Conservation (phyloP, 2,329 filamentous ascomycete species). For the Pseudonectria foliicola region DNA sequence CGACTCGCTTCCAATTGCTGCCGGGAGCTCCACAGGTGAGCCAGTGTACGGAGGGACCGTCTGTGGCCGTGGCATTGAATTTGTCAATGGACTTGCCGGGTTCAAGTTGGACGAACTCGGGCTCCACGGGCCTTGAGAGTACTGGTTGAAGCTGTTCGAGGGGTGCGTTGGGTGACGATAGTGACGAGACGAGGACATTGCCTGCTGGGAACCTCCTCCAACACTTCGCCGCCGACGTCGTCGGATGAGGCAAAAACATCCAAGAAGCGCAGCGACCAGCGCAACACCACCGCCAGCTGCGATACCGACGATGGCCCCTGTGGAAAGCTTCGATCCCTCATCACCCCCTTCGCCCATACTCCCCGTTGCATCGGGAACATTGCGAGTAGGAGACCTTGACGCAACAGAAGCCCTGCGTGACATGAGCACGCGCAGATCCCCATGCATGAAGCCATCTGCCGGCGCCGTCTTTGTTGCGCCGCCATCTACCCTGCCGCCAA, state of each 20-base stretch:
- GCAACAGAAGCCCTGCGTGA: constrained; percentile 39
- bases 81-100: constrained; percentile 11
- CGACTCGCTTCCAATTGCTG: constrained; percentile 8
- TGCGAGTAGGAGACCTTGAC: constrained; percentile 43
- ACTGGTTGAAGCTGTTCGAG: constrained; percentile 14
- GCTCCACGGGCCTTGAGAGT: constrained; percentile 19
- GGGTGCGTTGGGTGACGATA: constrained; percentile 17
- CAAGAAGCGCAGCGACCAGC: constrained; percentile 21
- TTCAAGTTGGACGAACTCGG: constrained; percentile 17
- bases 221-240: constrained; percentile 12
- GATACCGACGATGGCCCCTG: constrained; percentile 38
- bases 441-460: constrained; percentile 38
- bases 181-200: constrained; percentile 18
- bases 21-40: constrained; percentile 24
- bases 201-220: constrained; percentile 12
- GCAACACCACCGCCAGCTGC: constrained; percentile 30
- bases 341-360: constrained; percentile 1
- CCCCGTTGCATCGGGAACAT: constrained; percentile 20
- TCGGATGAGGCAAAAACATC: constrained; percentile 26
- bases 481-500: constrained; percentile 44
- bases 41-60: constrained; percentile 14
- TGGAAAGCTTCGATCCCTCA: constrained; percentile 19
- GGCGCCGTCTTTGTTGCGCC: constrained; percentile 47
- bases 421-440: constrained; percentile 48
- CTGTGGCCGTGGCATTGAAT: constrained; percentile 10